A percentile compares a stretch with the other conserved stretches of the same genome.
Conservation (phyloP, 805 yeast species). For the Cyberlindnera bimundalis region DNA sequence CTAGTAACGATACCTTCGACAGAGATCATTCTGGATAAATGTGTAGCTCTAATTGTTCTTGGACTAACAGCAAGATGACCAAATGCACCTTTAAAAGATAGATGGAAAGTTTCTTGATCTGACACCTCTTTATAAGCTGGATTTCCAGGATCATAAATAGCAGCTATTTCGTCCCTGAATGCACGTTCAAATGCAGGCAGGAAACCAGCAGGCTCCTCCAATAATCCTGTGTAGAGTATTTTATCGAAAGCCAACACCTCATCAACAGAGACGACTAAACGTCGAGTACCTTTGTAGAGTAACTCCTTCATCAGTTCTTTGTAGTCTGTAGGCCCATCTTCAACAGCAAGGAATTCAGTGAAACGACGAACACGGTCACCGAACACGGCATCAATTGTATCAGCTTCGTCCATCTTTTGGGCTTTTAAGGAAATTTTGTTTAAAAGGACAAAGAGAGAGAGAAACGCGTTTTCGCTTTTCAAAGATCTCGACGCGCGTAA, state of each 20-base stretch:
- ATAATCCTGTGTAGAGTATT: constrained; percentile 71
- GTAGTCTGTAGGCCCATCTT: constrained; percentile 55
- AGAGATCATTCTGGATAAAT: constrained; percentile 76
- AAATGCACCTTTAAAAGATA: constrained; percentile 87
- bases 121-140: constrained; percentile 49
- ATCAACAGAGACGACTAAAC: constrained; percentile 77
- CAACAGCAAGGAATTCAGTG: constrained; percentile 77
- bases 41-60: constrained; percentile 73
- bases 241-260: constrained; percentile 83
- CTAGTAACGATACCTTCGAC: constrained; percentile 95
- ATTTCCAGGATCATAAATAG: constrained; percentile 63
- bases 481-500: constrained; percentile 10
- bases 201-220: constrained; percentile 75
- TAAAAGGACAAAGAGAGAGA: background rate
- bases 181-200: constrained; percentile 90
- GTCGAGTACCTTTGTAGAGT: constrained; percentile 60
- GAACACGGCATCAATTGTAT: constrained; percentile 43
- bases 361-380: constrained; percentile 85
- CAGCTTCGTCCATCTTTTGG: constrained; percentile 26
- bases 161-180: constrained; percentile 70
- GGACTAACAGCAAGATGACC: constrained; percentile 88
- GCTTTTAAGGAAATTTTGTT: background rate
- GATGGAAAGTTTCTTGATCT: constrained; percentile 61
- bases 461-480: background rate
- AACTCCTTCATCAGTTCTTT: constrained; percentile 67